Evolutionary conservation across 164 flowering plant genomes (phyloP).

Genomic region (Brasenia schreberi): DNA sequence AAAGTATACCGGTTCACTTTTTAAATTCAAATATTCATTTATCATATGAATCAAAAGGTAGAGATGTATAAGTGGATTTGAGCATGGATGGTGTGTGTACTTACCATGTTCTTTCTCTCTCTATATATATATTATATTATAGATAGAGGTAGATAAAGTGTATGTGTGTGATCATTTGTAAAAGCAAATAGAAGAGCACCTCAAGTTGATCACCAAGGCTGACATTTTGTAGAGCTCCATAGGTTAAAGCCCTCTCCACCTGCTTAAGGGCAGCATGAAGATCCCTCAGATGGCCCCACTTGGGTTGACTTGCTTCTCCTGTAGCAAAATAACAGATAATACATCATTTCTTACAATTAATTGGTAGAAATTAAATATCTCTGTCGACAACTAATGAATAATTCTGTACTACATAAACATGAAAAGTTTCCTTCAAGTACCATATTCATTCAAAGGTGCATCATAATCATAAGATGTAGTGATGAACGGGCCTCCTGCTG

Average conservation of each 20-base stretch:
- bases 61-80: no score
- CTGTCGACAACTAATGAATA: background rate
- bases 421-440: background rate
- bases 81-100: no score
- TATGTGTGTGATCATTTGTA: no score
- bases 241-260: conserved; percentile 20
- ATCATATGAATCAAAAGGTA: no score
- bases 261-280: conserved; percentile 22
- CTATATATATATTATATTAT: no score
- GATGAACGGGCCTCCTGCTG: conserved; percentile 6
- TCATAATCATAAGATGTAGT: conserved; percentile 7
- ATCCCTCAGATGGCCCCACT: conserved; percentile 35
- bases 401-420: no score
- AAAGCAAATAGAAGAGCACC: background rate
- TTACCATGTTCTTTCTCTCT: no score
- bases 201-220: conserved; percentile 4
- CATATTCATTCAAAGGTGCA: conserved; percentile 5
- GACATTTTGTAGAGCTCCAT: conserved; percentile 6
- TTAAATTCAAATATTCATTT: no score
- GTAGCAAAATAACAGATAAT: background rate
- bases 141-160: no score
- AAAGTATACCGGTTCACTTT: no score
- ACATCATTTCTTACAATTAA: background rate
- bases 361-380: background rate
- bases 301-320: conserved; percentile 29